Percentiles rank a stretch among this genome's conserved stretches.
phyloP scores from a whole-genome alignment of 768 basidiomycete genomes.

The Xerocomellus chrysenteron region DNA sequence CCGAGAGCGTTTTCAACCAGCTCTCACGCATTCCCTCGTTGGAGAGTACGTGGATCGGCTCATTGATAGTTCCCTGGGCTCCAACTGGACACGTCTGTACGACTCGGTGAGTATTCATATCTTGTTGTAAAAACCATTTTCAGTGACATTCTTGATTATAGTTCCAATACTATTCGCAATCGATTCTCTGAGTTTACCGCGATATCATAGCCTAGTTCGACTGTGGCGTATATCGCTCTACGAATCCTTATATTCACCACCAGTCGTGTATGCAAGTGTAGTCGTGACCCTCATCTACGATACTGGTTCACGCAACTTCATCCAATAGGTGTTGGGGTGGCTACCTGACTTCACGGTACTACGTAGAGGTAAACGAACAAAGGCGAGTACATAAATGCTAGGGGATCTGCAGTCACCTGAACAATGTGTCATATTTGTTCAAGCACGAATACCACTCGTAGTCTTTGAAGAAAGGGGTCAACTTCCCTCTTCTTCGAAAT shows the following conservation, averaged over 20 bases:
- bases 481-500: neutral
- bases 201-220: neutral
- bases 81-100: conserved; percentile 93
- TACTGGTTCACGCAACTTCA: neutral
- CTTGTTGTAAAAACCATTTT: neutral
- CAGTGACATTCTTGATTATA: conserved; percentile 28
- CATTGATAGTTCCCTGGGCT: conserved; percentile 87
- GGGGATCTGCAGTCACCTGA: conserved; percentile 29
- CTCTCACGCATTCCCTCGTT: conserved; percentile 78
- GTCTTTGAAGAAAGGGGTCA: conserved; percentile 42
- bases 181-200: conserved; percentile 56
- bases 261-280: conserved; percentile 2
- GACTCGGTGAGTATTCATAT: conserved; percentile 68
- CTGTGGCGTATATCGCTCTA: neutral
- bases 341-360: neutral
- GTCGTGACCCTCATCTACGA: neutral
- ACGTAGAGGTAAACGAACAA: neutral
- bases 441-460: conserved; percentile 90
- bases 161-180: conserved; percentile 96
- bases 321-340: neutral
- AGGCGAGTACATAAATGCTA: conserved; percentile 2
- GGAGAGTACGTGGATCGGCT: conserved; percentile 88
- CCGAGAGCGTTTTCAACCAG: conserved; percentile 91
- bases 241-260: neutral
- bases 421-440: conserved; percentile 68